Evolutionary conservation across 139 green algal genomes (phyloP), one percentile per base, ranked within the genome.

Genomic region (Yamagishiella unicocca): DNA sequence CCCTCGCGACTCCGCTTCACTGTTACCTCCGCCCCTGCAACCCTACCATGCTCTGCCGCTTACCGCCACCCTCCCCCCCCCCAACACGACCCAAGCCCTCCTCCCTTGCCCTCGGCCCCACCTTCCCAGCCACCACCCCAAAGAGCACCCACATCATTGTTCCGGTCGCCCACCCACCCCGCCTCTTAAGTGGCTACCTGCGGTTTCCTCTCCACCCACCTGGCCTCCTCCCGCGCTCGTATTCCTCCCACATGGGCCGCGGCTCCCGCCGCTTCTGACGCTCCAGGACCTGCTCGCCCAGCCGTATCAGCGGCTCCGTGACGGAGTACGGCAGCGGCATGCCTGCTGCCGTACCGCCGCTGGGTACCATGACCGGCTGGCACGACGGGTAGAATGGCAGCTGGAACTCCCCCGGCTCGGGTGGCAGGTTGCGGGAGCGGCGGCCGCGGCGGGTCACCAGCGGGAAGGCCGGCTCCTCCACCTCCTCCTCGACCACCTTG

Each of bases 351-450:
- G 38, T 50, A 12, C 46, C 74, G 10, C 45, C 74, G 50, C 50
- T 50, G 42, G 54, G 1, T 45, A 74, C 42, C 27, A 46, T 43
- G 14, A n/a, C 40, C 35, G 61, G 62, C 43, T 78, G 80, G 80
- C 62, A 77, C 5, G 43, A 68, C 21, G 45, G 43, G 80, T 86
- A 86, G 10, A n/a, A 35, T 1, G 80, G 80, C 62, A 86, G 80
- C 7, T 33, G 45, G 80, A 86, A 86, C 6, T 29, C 46, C 1
- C 4, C 40, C 4, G 61, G n/a, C 4, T 77, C 64, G 4, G 43
- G 80, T 31, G 80, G 43, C 6, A 86, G 64, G 80, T 77, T 86
- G 42, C 80, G 80, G 0, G 80, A 86, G 24, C 80, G 62, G 27
- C 64, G 80, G 43, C 80, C 80, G 9, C 31, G 31, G 17, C 64